phyloP scores from a whole-genome alignment of 2,329 filamentous ascomycete genomes.

The Claviceps quebecensis region DNA sequence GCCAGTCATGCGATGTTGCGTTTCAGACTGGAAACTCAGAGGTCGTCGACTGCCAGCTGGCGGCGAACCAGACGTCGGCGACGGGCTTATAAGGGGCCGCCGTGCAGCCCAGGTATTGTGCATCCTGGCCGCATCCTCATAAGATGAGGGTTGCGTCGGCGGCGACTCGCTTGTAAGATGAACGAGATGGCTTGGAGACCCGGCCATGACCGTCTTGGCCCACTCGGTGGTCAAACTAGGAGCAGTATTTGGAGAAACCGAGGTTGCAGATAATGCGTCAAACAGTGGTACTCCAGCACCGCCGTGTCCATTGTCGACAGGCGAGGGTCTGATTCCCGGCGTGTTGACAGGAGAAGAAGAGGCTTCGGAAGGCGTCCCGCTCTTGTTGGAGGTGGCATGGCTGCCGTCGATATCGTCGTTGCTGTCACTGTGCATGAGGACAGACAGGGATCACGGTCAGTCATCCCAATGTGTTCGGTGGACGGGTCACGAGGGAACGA shows the following conservation, averaged over 20 bases:
- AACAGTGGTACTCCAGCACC: constrained; percentile 29
- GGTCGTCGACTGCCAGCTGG: constrained; percentile 27
- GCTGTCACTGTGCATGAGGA: constrained; percentile 7
- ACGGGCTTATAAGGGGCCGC: constrained; percentile 29
- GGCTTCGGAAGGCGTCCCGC: constrained; percentile 25
- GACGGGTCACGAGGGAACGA: constrained; percentile 8
- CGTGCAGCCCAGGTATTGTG: constrained; percentile 32
- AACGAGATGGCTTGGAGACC: constrained; percentile 40
- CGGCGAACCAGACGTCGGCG: constrained; percentile 28
- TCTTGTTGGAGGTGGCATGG: constrained; percentile 20
- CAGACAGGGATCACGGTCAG: constrained; percentile 13
- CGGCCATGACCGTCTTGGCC: constrained; percentile 26
- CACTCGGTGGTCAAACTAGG: constrained; percentile 34
- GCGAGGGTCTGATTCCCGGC: constrained; percentile 30
- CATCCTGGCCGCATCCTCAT: constrained; percentile 31
- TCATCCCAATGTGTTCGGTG: constrained; percentile 3
- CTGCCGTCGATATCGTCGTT: constrained; percentile 15
- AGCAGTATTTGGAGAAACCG: constrained; percentile 33
- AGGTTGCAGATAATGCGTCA: constrained; percentile 33
- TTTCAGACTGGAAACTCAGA: constrained; percentile 41
- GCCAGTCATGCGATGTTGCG: constrained; percentile 27
- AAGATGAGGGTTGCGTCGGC: constrained; percentile 37
- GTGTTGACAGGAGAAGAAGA: constrained; percentile 31
- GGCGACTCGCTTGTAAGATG: constrained; percentile 38
- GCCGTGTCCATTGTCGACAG: constrained; percentile 28